Conservation (phyloP, 306 rosid genomes). For the Castanea crenata region DNA sequence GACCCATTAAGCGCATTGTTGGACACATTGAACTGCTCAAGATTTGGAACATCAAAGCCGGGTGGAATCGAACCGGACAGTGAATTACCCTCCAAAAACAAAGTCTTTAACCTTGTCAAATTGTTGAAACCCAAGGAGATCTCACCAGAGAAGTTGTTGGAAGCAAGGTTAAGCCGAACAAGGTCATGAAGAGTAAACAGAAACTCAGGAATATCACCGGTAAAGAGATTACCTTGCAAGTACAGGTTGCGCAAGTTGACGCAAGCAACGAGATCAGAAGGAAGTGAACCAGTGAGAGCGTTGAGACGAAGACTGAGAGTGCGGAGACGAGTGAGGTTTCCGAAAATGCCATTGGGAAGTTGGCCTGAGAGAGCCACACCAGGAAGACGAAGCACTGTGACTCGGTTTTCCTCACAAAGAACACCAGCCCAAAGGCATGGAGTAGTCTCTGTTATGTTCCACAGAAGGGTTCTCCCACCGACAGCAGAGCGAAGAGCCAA, state of each 20-base stretch:
- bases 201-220: constrained; percentile 49
- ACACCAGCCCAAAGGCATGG: constrained; percentile 61
- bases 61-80: constrained; percentile 42
- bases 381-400: constrained; percentile 50
- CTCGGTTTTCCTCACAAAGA: constrained; percentile 32
- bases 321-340: constrained; percentile 41
- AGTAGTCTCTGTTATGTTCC: constrained; percentile 42
- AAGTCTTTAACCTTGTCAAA: constrained; percentile 44
- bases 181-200: constrained; percentile 30
- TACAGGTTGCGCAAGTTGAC: constrained; percentile 50
- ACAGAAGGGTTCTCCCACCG: constrained; percentile 44
- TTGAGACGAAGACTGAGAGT: constrained; percentile 60
- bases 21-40: constrained; percentile 57
- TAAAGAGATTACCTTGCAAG: constrained; percentile 47
- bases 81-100: constrained; percentile 46
- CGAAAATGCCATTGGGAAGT: constrained; percentile 46
- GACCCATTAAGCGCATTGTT: constrained; percentile 52
- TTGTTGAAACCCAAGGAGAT: constrained; percentile 37
- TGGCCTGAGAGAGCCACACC: constrained; percentile 54
- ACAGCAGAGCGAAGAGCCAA: constrained; percentile 45
- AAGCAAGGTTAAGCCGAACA: constrained; percentile 50
- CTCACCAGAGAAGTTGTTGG: constrained; percentile 48
- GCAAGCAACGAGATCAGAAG: constrained; percentile 46
- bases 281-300: constrained; percentile 43
- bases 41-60: constrained; percentile 13